These are phyloP conservation scores for Fremontodendron californicum DNA, from an alignment of 345 rosid genomes.

Conservation along the genomic window DNA sequence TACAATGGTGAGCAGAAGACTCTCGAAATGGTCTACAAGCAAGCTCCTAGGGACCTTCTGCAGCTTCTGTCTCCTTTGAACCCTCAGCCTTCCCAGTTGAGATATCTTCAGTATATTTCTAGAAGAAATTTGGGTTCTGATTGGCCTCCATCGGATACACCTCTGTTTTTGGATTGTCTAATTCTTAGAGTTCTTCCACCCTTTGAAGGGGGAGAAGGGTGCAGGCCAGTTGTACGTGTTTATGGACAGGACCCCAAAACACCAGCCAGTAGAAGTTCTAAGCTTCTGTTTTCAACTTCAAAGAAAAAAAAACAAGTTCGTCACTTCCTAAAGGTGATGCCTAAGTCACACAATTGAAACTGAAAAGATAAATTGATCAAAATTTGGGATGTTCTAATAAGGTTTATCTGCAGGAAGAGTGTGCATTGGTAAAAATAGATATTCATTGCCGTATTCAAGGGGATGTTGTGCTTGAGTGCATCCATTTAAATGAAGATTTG, in stretches of 20 bases:
- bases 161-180: conserved; percentile 79
- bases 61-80: conserved; percentile 77
- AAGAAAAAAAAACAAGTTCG: conserved; percentile 59
- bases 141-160: conserved; percentile 96
- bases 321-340: conserved; percentile 61
- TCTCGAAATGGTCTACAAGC: conserved; percentile 96
- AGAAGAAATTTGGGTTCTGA: conserved; percentile 83
- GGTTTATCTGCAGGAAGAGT: conserved; percentile 66
- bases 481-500: conserved; percentile 73
- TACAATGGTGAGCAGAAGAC: conserved; percentile 94
- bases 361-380: conserved; percentile 8
- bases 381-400: conserved; percentile 22
- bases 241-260: conserved; percentile 84
- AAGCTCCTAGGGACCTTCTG: conserved; percentile 92
- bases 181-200: conserved; percentile 76
- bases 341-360: conserved; percentile 19
- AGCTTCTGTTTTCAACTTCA: conserved; percentile 73
- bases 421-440: conserved; percentile 72
- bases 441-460: conserved; percentile 84
- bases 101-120: conserved; percentile 97
- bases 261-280: conserved; percentile 75
- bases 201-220: conserved; percentile 69
- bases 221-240: conserved; percentile 79
- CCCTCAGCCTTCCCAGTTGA: conserved; percentile 88
- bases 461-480: conserved; percentile 91